A percentile compares a stretch with the other conserved stretches of the same genome.
Conservation (phyloP, 1,284 basidiomycete species). For the Peniophora sp. region DNA sequence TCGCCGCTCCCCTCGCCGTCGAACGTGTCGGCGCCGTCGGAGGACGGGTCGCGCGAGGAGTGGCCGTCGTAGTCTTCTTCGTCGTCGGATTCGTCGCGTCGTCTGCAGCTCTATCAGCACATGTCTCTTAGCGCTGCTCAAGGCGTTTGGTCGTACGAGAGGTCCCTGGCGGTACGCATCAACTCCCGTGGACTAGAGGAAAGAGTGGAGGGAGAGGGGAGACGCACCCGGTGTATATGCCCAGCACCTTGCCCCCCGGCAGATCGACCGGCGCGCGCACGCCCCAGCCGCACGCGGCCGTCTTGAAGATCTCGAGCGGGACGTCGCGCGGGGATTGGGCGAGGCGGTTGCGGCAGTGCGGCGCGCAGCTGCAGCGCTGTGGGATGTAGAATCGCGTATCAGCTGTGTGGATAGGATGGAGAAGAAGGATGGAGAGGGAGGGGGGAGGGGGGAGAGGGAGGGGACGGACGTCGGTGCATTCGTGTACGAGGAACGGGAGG, state of each 20-base stretch:
- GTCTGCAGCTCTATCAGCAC: not conserved
- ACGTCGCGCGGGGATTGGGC: constrained; percentile 8
- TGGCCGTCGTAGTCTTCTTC: not conserved
- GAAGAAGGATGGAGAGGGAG: not conserved
- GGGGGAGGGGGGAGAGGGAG: not conserved
- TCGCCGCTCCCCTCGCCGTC: not conserved
- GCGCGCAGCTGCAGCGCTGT: not conserved
- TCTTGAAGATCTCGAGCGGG: constrained; percentile 8
- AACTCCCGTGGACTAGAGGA: too few relatives aligned
- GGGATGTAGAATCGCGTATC: too few relatives aligned
- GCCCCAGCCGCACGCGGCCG: constrained; percentile 8
- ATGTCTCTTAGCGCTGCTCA: too few relatives aligned
- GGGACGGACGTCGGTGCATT: not conserved
- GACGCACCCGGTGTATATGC: constrained; percentile 7
- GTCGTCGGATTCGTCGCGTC: not conserved
- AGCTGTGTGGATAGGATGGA: not conserved
- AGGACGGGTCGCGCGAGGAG: not conserved
- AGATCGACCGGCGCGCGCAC: constrained; percentile 4
- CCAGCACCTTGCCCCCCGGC: constrained; percentile 6
- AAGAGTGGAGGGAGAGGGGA: not conserved
- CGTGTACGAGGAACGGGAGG: not conserved
- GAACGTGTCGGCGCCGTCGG: not conserved
- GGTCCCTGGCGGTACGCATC: too few relatives aligned
- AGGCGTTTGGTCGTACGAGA: too few relatives aligned
- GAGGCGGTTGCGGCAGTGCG: constrained; percentile 5